Conservation (phyloP, 345 rosid species). For the Excoecaria agallocha region DNA sequence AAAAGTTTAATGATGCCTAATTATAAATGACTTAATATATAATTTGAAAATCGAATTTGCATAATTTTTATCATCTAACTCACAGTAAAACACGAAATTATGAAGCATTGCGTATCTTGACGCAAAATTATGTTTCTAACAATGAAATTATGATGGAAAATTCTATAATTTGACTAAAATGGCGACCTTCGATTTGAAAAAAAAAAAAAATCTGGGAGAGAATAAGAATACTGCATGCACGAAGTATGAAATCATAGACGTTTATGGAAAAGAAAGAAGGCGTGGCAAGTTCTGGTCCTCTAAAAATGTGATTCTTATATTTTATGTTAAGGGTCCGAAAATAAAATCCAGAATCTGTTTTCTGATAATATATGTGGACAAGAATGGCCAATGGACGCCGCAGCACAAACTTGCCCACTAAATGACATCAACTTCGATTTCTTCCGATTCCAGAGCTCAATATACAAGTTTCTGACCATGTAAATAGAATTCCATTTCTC, state of each 20-base stretch:
- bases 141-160: too few species aligned
- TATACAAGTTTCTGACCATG: constrained; percentile 22
- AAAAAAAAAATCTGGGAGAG: neutral
- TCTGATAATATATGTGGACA: constrained; percentile 53
- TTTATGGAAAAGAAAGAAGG: neutral
- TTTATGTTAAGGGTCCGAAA: constrained; percentile 16
- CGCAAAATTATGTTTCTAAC: too few species aligned
- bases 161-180: neutral
- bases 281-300: constrained; percentile 31
- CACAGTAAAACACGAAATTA: too few species aligned
- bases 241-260: neutral
- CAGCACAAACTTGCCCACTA: constrained; percentile 30
- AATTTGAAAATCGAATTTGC: too few species aligned
- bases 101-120: too few species aligned
- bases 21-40: too few species aligned
- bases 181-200: neutral
- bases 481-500: constrained; percentile 12
- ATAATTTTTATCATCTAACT: too few species aligned
- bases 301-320: neutral
- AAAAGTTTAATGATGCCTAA: too few species aligned
- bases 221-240: neutral
- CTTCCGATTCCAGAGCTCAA: constrained; percentile 15
- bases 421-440: constrained; percentile 15
- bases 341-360: constrained; percentile 26
- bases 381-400: constrained; percentile 37